Percentiles rank a stretch among this genome's conserved stretches.
Evolutionary conservation across 2,329 filamentous ascomycete species (phyloP).

Genomic region (Diaporthe velutina): DNA sequence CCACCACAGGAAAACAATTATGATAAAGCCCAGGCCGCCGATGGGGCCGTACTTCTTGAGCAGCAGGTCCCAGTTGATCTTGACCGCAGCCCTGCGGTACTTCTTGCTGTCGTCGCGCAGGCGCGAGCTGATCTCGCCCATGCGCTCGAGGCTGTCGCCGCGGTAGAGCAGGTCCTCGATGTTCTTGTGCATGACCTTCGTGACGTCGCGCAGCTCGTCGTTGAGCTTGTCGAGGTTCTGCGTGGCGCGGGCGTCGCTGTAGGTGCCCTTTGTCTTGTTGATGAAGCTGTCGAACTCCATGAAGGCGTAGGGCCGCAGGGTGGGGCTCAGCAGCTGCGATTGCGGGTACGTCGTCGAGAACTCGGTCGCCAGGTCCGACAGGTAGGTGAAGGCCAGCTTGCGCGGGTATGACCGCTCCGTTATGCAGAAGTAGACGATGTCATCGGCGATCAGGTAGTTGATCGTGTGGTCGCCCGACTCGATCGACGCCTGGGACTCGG

Average conservation of each 20-base stretch:
- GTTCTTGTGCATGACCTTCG: constrained; percentile 99
- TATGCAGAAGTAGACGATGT: constrained; percentile 93
- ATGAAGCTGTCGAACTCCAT: constrained; percentile 99
- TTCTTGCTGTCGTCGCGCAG: constrained; percentile 94
- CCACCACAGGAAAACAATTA: constrained; percentile 91
- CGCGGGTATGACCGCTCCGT: constrained; percentile 94
- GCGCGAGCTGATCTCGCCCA: constrained; percentile 93
- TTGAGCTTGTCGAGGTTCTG: constrained; percentile 97
- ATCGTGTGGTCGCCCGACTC: constrained; percentile 86
- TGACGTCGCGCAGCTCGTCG: constrained; percentile 96
- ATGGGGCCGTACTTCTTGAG: constrained; percentile 97
- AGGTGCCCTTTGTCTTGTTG: constrained; percentile 90
- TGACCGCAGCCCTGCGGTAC: constrained; percentile 90
- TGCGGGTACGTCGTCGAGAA: constrained; percentile 88
- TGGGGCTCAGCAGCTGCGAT: constrained; percentile 78
- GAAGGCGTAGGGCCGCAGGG: constrained; percentile 91
- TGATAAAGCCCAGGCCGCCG: constrained; percentile 82
- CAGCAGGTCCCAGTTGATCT: constrained; percentile 98
- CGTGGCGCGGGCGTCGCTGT: constrained; percentile 90
- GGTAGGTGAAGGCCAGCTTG: constrained; percentile 98
- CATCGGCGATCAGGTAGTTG: constrained; percentile 87
- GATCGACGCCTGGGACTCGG: constrained; percentile 91
- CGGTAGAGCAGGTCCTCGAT: constrained; percentile 97
- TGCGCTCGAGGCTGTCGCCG: constrained; percentile 93
- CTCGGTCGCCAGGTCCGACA: constrained; percentile 90